Base-by-base conservation (phyloP, 2,329 filamentous ascomycete genomes). In the Chrysosporium keratinophilum region DNA sequence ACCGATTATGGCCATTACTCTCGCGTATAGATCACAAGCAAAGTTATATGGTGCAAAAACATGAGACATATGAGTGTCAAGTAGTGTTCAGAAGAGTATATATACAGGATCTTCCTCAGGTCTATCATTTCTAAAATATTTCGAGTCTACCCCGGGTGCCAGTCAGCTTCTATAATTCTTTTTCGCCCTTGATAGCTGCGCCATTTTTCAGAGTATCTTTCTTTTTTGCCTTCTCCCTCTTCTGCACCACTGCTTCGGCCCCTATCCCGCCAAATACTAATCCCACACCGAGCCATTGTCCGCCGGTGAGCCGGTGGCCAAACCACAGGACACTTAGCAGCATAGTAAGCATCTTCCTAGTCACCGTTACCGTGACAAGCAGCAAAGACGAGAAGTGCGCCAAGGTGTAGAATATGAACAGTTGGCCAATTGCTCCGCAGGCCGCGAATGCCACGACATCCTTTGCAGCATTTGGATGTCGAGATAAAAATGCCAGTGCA, bases 331-430 rank as follows among this genome's bases (percentile, higher is more conserved):
- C 93, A 52, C 88, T 95, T 50, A 97, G 78, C 56, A 97, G 88
- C 93, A 98, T 98, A 61, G 91, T 97, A 68, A 97, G 80, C 93
- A 98, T 98, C 76, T 98, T 98, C 65, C 93, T 80, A 44, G 93
- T 98, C 44, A 98, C 93, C 1, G 89, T 98, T 2, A 98, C 90
- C 3, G 93, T 97, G 42, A 97, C 91, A 48, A 98, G 81, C 50
- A 97, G 78, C 47, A 98, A 80, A 9, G 86, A 93, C 9, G 87
- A 93, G 73, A 97, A 98, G 48, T 87, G 88, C 12, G 89, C 85
- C 5, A 98, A 79, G 0, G 93, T 97, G 72, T 95, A 90, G 77
- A 95, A 96, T 61, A 98, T 97, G 65, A 98, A 98, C 11, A 98
- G 83, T 71, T 98, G 93, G 2, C 93, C 93, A 2, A 98, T 76